Percentiles rank a stretch among this genome's conserved stretches.
phyloP scores from a whole-genome alignment of 192 early-diverging fungal species.

The Spizellomyces punctatus region DNA sequence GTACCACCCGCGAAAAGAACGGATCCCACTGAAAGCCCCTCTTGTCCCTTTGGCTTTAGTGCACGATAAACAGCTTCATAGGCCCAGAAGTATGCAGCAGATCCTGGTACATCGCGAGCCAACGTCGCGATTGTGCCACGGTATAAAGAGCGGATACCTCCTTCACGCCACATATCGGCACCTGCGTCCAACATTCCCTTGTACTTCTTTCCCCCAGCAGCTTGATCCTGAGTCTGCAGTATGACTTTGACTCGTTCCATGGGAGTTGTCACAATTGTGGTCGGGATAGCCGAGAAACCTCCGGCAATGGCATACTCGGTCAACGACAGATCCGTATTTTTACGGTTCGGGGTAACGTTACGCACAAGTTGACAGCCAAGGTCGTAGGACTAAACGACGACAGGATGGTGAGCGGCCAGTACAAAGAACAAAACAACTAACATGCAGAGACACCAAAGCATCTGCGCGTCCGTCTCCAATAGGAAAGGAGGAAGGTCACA shows the following conservation, averaged over 20 bases:
- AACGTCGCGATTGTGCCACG: constrained; percentile 93
- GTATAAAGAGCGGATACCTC: constrained; percentile 86
- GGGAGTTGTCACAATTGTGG: constrained; percentile 91
- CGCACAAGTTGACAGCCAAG: constrained; percentile 75
- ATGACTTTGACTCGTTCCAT: constrained; percentile 96
- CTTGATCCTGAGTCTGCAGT: constrained; percentile 81
- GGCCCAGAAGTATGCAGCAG: constrained; percentile 93
- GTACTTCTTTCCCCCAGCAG: constrained; percentile 70
- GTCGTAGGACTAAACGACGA: constrained; percentile 55
- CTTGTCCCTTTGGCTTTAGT: constrained; percentile 68
- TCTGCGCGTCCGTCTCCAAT: neutral
- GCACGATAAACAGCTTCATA: constrained; percentile 75
- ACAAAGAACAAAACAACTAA: no score
- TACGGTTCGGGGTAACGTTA: constrained; percentile 57
- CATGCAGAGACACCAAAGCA: no score
- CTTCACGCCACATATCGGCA: constrained; percentile 78
- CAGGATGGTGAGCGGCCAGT: neutral
- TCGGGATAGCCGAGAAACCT: constrained; percentile 93
- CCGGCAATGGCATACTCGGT: constrained; percentile 87
- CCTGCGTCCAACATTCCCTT: constrained; percentile 92
- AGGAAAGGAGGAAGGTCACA: constrained; percentile 9
- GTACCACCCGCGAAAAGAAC: constrained; percentile 90
- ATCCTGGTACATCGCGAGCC: constrained; percentile 89
- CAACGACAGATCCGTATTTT: constrained; percentile 62
- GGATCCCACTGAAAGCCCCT: constrained; percentile 69